These are phyloP conservation scores for Pneumocystis murina DNA, from an alignment of 1,139 yeast genomes.

Conservation along the genomic window DNA sequence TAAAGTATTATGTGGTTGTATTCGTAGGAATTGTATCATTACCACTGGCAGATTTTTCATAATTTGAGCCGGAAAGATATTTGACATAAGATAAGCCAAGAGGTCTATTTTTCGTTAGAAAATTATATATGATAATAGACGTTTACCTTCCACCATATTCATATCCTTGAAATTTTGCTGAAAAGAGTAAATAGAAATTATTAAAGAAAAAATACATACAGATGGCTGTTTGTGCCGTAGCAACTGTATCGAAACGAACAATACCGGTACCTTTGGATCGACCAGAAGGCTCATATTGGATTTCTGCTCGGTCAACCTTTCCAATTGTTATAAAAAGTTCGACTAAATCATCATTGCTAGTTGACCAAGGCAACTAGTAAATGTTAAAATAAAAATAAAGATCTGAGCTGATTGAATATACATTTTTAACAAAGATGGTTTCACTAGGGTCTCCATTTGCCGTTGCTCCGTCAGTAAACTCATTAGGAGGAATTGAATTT, in stretches of 20 bases:
- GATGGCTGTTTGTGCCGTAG: constrained; percentile 61
- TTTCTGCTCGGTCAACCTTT: constrained; percentile 58
- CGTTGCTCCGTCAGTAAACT: constrained; percentile 47
- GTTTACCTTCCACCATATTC: constrained; percentile 50
- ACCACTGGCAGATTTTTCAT: not conserved
- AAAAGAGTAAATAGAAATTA: not conserved
- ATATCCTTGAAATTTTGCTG: constrained; percentile 44
- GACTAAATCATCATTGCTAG: constrained; percentile 67
- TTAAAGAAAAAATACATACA: constrained; percentile 25
- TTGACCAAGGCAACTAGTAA: constrained; percentile 56
- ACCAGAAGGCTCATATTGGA: constrained; percentile 51
- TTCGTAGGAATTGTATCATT: not conserved
- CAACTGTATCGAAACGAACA: constrained; percentile 56
- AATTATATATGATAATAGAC: not conserved
- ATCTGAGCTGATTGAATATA: constrained; percentile 1
- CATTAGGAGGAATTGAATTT: constrained; percentile 22
- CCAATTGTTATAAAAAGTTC: constrained; percentile 84
- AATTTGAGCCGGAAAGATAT: constrained; percentile 8
- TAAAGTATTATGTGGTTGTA: not conserved
- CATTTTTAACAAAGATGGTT: constrained; percentile 54
- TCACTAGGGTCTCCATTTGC: constrained; percentile 52
- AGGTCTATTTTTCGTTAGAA: constrained; percentile 11
- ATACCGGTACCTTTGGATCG: constrained; percentile 74
- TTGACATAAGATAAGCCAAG: constrained; percentile 16
- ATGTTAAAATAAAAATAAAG: not conserved